Evolutionary conservation across 2,329 filamentous ascomycete species (phyloP), one percentile per base, ranked within the genome.

Genomic region (Zalaria obscura): DNA sequence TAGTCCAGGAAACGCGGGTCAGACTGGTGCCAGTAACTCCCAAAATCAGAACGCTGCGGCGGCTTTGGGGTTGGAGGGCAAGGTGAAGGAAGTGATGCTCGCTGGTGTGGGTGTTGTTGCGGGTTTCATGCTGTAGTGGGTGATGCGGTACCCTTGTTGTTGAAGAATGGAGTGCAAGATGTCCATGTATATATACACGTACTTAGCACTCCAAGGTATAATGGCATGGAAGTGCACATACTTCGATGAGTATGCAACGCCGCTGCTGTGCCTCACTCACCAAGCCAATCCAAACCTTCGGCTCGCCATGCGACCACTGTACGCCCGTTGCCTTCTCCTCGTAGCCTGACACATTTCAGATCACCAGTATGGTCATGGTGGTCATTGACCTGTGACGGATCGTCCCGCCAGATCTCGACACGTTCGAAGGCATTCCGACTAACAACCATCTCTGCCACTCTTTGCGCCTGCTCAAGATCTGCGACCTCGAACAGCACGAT

Each of bases 371-470:
- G 18, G 18, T 18, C 18, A 6, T 34, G 10, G 34, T 7, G 6
- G 26, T 47, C 47, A 0, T 61, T 50, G 8, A 49, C 47, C 35
- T 62, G 42, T 51, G 72, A 69, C 0, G 76, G 77, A 58, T 69
- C 73, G 55, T 89, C 83, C 42, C 80, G 64, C 84, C 83, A 89
- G 4, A 88, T 67, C 57, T 87, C 78, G 2, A 79, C 57, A 3
- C 56, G 54, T 3, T 62, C 56, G 53, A 56, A 67, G 25, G 45
- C 36, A 1, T 50, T 48, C 8, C 41, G 45, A 7, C 44, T 40
- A n/a, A 43, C 62, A 50, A 68, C 72, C 53, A 75, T 61, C 5
- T 56, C 51, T 1, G 72, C 69, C 2, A 91, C 80, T 8, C 83
- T 67, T 4, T 59, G 41, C 0, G 82, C 84, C 60, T 93, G 85